Conservation (phyloP, 208 protist genomes). For the Leishmania martiniquensis region DNA sequence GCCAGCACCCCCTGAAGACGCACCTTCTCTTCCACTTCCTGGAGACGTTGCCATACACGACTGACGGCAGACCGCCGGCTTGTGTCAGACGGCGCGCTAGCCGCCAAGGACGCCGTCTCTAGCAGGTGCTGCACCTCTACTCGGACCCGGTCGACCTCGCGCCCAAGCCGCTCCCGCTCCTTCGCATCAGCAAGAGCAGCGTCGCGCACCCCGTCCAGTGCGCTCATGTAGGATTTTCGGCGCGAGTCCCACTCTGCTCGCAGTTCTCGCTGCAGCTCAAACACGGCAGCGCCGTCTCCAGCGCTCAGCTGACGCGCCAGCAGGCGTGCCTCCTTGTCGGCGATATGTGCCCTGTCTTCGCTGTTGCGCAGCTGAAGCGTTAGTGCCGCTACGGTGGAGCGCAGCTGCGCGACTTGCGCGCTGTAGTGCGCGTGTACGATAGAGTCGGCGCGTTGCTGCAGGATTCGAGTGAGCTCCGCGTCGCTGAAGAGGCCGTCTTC, state of each 20-base stretch:
- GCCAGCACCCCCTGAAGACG: constrained; percentile 22
- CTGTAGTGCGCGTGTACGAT: constrained; percentile 26
- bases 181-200: constrained; percentile 16
- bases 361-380: constrained; percentile 34
- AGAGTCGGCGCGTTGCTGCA: constrained; percentile 25
- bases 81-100: constrained; percentile 7
- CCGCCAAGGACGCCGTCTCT: constrained; percentile 25
- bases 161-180: constrained; percentile 22
- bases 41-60: constrained; percentile 52
- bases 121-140: constrained; percentile 55
- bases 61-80: constrained; percentile 38
- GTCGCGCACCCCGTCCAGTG: constrained; percentile 23
- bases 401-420: constrained; percentile 24
- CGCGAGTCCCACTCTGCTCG: constrained; percentile 24
- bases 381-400: constrained; percentile 30
- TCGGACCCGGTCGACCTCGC: constrained; percentile 56
- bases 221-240: constrained; percentile 11
- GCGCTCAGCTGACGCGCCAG: constrained; percentile 16
- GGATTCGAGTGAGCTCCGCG: constrained; percentile 8
- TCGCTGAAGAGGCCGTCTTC: neutral
- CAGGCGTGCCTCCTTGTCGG: constrained; percentile 43
- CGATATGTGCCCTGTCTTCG: constrained; percentile 33
- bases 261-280: constrained; percentile 4
- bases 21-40: constrained; percentile 53
- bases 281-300: neutral